A percentile compares a stretch with the other conserved stretches of the same genome.
phyloP scores from a whole-genome alignment of 768 basidiomycete genomes.

The Podaxis sp. region DNA sequence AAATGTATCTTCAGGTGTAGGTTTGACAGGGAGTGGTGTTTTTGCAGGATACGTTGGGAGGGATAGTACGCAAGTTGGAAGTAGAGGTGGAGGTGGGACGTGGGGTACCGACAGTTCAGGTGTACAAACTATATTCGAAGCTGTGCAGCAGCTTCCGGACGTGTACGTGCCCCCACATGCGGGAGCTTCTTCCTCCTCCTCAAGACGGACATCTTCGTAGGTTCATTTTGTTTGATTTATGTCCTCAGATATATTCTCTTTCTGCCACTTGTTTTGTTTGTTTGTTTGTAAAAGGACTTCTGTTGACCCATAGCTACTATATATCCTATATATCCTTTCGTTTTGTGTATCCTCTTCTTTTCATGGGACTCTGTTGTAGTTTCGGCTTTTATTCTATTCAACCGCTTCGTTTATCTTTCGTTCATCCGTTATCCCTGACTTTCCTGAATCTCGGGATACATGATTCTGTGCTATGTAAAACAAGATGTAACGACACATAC shows the following conservation, averaged over 20 bases:
- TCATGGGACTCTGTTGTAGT: too few species aligned
- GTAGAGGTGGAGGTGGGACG: not conserved
- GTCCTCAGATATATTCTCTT: not conserved
- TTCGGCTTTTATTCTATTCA: too few species aligned
- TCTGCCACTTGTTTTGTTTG: not conserved
- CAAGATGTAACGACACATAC: not conserved
- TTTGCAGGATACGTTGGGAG: not conserved
- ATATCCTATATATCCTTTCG: too few species aligned
- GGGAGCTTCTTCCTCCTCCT: not conserved
- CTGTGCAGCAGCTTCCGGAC: constrained; percentile 6
- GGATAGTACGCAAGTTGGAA: not conserved
- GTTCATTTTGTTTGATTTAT: not conserved
- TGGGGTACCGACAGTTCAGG: constrained; percentile 9
- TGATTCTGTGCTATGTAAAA: not conserved
- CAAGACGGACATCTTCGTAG: constrained; percentile 1
- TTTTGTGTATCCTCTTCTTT: too few species aligned
- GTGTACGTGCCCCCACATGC: not conserved
- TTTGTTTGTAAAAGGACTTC: not conserved
- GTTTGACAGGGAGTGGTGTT: not conserved
- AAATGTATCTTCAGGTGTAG: not conserved
- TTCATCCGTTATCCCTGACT: too few species aligned
- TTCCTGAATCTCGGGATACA: not conserved
- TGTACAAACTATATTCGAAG: not conserved
- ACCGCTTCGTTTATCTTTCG: too few species aligned
- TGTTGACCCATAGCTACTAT: too few species aligned